Conservation (phyloP, 805 yeast species). For the Yarrowia alimentaria region DNA sequence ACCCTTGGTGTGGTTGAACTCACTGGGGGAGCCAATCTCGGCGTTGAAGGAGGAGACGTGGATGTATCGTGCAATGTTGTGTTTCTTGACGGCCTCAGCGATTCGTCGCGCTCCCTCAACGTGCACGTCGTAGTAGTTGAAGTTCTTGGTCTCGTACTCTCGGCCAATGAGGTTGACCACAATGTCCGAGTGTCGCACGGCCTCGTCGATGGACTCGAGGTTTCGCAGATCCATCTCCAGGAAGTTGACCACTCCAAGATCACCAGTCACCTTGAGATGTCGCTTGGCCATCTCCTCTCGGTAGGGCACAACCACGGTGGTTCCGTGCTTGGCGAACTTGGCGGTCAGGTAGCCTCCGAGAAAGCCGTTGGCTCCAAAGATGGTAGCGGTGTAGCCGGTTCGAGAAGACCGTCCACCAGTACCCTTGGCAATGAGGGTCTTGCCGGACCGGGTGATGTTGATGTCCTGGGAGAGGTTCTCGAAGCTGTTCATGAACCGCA, state of each 20-base stretch:
- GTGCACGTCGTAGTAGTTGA: constrained; percentile 78
- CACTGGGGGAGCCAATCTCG: constrained; percentile 60
- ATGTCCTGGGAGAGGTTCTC: constrained; percentile 51
- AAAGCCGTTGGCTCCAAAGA: constrained; percentile 79
- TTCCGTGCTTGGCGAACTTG: constrained; percentile 79
- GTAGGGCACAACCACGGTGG: constrained; percentile 71
- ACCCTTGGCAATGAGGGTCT: constrained; percentile 68
- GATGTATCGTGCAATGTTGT: constrained; percentile 67
- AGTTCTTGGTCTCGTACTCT: constrained; percentile 73
- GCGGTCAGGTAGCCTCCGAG: constrained; percentile 70
- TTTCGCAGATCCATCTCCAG: constrained; percentile 82
- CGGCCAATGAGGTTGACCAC: constrained; percentile 79
- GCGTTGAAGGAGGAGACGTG: constrained; percentile 83
- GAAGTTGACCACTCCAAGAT: constrained; percentile 81
- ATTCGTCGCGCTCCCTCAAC: constrained; percentile 76
- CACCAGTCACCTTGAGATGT: constrained; percentile 78
- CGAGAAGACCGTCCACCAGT: constrained; percentile 77
- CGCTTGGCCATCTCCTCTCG: constrained; percentile 77
- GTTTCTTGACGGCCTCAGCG: constrained; percentile 66
- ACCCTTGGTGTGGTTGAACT: constrained; percentile 77
- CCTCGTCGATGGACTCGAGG: constrained; percentile 67
- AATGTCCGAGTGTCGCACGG: constrained; percentile 77
- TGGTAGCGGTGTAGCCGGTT: constrained; percentile 85
- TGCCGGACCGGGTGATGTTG: constrained; percentile 67
- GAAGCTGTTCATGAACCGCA: constrained; percentile 40